phyloP scores from a whole-genome alignment of 1,139 yeast species.

The Arxiozyma bovina region DNA sequence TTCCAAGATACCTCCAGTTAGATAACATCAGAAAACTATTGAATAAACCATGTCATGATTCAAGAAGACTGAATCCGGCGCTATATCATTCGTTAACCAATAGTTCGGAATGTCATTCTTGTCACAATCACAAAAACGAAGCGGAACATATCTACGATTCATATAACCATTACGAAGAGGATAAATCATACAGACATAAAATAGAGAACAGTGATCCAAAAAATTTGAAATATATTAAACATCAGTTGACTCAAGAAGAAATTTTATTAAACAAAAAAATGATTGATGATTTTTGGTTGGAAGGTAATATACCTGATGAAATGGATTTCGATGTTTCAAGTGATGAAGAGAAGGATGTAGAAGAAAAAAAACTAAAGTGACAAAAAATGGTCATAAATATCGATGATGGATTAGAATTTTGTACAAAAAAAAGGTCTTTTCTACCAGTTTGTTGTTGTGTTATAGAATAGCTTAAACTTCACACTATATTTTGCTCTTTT shows the following conservation, averaged over 20 bases:
- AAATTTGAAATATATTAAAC: background rate
- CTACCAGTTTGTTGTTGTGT: too few relatives aligned
- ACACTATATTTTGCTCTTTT: too few relatives aligned
- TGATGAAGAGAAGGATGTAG: slow-evolving; percentile 18
- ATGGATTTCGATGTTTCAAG: slow-evolving; percentile 27
- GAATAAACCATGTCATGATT: background rate
- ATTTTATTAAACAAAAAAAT: background rate
- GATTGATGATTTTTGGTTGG: slow-evolving; percentile 20
- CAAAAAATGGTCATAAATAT: too few relatives aligned
- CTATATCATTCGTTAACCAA: background rate
- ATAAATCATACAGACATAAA: slow-evolving; percentile 5
- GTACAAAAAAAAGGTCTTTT: too few relatives aligned
- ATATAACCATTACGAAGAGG: slow-evolving; percentile 17
- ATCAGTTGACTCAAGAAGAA: background rate
- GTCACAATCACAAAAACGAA: background rate
- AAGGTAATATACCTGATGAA: slow-evolving; percentile 19
- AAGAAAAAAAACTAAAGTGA: background rate
- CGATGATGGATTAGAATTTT: too few relatives aligned
- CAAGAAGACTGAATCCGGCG: slow-evolving; percentile 7
- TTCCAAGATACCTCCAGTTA: background rate
- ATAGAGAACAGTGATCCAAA: slow-evolving; percentile 7
- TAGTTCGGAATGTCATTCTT: too few relatives aligned
- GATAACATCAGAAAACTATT: background rate
- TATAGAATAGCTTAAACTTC: too few relatives aligned
- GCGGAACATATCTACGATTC: slow-evolving; percentile 2